Conservation (phyloP, 2,329 filamentous ascomycete species). For the Aspergillus nomiae region DNA sequence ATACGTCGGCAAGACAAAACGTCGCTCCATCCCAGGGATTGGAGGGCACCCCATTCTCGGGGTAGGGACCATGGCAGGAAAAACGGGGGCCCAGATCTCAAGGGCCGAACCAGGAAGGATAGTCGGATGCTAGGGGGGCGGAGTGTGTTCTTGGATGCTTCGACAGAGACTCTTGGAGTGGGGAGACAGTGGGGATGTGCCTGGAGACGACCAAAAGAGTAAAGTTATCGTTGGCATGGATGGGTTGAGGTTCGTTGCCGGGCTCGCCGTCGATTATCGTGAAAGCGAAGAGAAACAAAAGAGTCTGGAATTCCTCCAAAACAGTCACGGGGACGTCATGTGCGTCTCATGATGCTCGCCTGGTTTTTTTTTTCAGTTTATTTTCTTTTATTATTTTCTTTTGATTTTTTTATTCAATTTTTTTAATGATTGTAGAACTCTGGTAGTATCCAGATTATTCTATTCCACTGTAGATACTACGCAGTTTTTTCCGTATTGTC, state of each 20-base stretch:
- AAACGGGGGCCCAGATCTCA: conserved; percentile 36
- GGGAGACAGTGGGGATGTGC: conserved; percentile 27
- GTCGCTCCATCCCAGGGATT: conserved; percentile 20
- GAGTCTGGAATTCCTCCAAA: neutral
- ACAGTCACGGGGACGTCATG: conserved; percentile 2
- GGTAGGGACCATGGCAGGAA: conserved; percentile 23
- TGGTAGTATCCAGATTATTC: neutral
- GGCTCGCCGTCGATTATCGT: neutral
- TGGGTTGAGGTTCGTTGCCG: neutral
- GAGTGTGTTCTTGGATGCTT: conserved; percentile 26
- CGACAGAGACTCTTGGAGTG: conserved; percentile 24
- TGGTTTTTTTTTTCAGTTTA: neutral
- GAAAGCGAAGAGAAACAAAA: neutral
- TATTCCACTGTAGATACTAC: neutral
- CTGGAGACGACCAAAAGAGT: conserved; percentile 9
- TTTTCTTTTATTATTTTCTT: neutral
- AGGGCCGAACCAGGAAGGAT: conserved; percentile 26
- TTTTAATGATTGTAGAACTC: neutral
- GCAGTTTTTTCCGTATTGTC: neutral
- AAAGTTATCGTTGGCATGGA: neutral
- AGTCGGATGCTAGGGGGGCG: conserved; percentile 25
- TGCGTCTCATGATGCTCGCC: conserved; percentile 1
- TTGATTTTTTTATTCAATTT: neutral
- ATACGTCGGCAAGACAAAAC: conserved; percentile 13
- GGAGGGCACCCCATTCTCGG: conserved; percentile 18